These are phyloP conservation scores for Uromyces viciae-fabae DNA, from an alignment of 1,284 basidiomycete genomes.

Conservation along the genomic window DNA sequence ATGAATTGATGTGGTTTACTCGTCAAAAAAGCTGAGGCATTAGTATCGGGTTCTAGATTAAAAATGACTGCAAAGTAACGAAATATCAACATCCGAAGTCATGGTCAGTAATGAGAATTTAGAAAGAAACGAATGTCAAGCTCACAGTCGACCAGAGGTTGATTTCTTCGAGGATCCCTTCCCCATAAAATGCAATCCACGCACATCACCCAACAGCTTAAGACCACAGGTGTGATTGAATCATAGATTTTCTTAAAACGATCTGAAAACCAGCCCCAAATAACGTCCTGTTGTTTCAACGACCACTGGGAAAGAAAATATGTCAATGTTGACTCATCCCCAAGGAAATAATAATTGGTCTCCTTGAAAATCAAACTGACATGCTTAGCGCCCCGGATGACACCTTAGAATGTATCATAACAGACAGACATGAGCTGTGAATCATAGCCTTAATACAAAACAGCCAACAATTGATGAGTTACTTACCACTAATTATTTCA, in stretches of 20 bases:
- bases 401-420: conserved; percentile 45
- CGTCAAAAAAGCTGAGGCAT: conserved; percentile 51
- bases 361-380: not conserved
- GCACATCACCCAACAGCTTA: conserved; percentile 56
- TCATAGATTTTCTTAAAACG: conserved; percentile 69
- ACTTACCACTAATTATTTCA: conserved; percentile 74
- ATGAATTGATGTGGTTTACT: conserved; percentile 49
- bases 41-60: conserved; percentile 32
- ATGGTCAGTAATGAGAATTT: not conserved
- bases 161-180: conserved; percentile 79
- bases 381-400: conserved; percentile 73
- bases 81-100: not conserved
- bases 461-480: conserved; percentile 50
- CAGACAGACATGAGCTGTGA: not conserved
- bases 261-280: conserved; percentile 79
- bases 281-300: conserved; percentile 60
- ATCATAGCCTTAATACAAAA: conserved; percentile 59
- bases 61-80: conserved; percentile 19
- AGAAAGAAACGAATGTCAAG: conserved; percentile 45
- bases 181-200: conserved; percentile 56
- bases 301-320: conserved; percentile 63
- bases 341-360: not conserved
- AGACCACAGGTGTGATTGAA: conserved; percentile 58
- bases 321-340: not conserved
- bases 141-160: conserved; percentile 67